Evolutionary conservation across 2,329 filamentous ascomycete genomes (phyloP), one percentile per base, ranked within the genome.

Genomic region (Trichoderma brevicompactum): DNA sequence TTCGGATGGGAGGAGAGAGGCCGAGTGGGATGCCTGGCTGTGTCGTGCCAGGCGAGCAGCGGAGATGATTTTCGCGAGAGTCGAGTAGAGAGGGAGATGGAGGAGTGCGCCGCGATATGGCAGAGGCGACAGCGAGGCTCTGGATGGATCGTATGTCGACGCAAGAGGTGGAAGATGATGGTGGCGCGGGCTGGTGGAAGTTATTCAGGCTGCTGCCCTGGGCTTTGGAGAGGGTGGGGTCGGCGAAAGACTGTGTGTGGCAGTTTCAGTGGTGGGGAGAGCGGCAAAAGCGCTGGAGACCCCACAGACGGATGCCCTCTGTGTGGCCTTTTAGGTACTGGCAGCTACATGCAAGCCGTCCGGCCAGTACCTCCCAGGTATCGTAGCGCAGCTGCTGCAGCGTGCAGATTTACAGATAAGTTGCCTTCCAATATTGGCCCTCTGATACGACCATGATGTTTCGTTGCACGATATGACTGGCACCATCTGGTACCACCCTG

Each of bases 171-270:
- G 41, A 52, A 48, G 40, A 54, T 40, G 40, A 15, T 59, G 53
- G 62, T 44, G 61, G 61, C 61, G 61, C 62, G 41, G 46, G 62
- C 48, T 46, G 49, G 61, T 65, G 63, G 64, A 61, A 62, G 64
- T 53, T 55, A 55, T 65, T 65, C 64, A 65, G 64, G 64, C 23
- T 28, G 23, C 64, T 65, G 64, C 56, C 62, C 62, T 52, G 53
- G 62, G 56, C 49, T 44, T 60, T 56, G 56, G 23, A 48, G 46
- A 65, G 56, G 44, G 48, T 55, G 56, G 56, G 49, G 64, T 65
- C 40, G 17, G 48, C 36, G 17, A 40, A 44, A 23, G 49, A 13
- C 46, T 53, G 48, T 43, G 49, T 36, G 60, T 46, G 49, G 60
- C 36, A 38, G 50, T n/a, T 38, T n/a, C 50, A 63, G 48, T 54